Base-by-base conservation (phyloP, 1,139 yeast genomes). In the Torulaspora globosa region DNA sequence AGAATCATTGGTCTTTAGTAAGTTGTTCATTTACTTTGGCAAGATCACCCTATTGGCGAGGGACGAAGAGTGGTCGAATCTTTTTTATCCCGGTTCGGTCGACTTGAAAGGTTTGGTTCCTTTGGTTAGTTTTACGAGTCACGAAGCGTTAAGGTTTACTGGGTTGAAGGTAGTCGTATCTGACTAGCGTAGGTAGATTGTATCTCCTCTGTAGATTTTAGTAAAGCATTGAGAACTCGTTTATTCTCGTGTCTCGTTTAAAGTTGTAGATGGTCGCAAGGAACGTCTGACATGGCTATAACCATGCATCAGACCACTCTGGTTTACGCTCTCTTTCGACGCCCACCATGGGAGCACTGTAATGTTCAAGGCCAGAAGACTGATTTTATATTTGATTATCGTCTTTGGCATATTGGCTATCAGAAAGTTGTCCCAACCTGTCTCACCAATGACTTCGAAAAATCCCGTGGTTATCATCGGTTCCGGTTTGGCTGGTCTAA, bases 401-500 rank as follows among this genome's bases (percentile, higher is more conserved):
- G 37, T 30, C 10, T 29, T 29, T 11, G 21, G 33, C 15, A 3
- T 44, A 4, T 10, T 39, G 9, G 29, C 18, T 27, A 2, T 36
- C 9, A 40, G 44, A 19, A 34, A 39, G 27, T 21, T 33, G 24
- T 44, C 37, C 6, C 36, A 32, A 24, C 26, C 21, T 16, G 14
- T 27, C 15, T 12, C 41, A 26, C 27, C 41, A 37, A 48, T 48
- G 51, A 27, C 44, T n/a, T 27, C 46, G 23, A 42, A 43, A 32
- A 24, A 39, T 36, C 70, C 72, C 5, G 70, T 84, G 12, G 78
- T 85, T 15, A 73, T 85, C 28, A 84, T 85, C 24, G 95, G 95
- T 1, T 84, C 90, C 2, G 95, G 95, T 0, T 70, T 85, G 39
- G 88, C 95, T 3, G 95, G 95, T 1, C 70, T 85, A 26, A 74